Evolutionary conservation across 2,329 filamentous ascomycete species (phyloP), one percentile per base, ranked within the genome.

Genomic region (Thelonectria blattea): DNA sequence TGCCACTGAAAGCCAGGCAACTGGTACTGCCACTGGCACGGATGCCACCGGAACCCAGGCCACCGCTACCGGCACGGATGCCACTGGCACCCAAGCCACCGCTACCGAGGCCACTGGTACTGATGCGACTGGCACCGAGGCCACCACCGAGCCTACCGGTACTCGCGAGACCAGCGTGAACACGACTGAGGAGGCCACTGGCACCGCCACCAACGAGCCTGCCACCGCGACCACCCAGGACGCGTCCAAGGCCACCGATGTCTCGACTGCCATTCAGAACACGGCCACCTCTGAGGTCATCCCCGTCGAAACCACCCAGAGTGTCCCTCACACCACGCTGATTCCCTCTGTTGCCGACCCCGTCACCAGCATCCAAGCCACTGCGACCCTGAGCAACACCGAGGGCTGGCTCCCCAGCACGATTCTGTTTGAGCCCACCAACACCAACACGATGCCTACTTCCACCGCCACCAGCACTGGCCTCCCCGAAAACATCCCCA

Each of bases 401-500:
- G 73, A 78, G 20, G 76, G 78, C 45, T 83, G 81, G 77, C 74
- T 90, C 22, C 85, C 87, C 0, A 84, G 86, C 0, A 88, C 85
- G 18, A 86, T 91, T 52, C 77, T 89, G 14, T 80, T 85, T 43
- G 85, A 86, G 67, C 66, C 75, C 30, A 78, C 79, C 59, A 67
- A 79, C 4, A 58, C 68, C 10, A 56, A 64, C 4, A 60, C 64
- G 3, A 57, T 68, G 2, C 69, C 74, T 3, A 73, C 73, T 2
- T 72, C 68, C 4, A 67, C 75, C 7, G 75, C 78, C 11, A 79
- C 79, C 0, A 71, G 80, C 1, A 83, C 81, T 17, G 82, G 82
- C 20, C 79, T 92, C 55, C 89, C 91, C 0, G 85, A 86, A 0
- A 80, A 81, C 37, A 82, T 96, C 60, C 93, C 93, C 18, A 87